Conservation (phyloP, 306 rosid genomes). For the Pterocarpus macrocarpus region DNA sequence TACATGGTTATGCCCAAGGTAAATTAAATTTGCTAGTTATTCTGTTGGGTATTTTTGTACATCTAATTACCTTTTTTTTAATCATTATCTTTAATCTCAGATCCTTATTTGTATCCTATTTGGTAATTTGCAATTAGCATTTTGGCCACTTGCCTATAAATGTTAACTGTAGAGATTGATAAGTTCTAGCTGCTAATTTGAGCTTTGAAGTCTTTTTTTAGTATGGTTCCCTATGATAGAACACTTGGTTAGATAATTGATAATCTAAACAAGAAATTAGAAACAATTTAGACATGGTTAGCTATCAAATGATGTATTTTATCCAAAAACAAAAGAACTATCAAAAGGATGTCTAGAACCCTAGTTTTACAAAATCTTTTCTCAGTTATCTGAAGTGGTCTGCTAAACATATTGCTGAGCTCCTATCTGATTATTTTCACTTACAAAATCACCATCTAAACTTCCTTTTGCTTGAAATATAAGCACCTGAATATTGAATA, state of each 20-base stretch:
- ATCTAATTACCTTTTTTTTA: constrained; percentile 14
- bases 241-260: constrained; percentile 19
- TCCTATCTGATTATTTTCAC: constrained; percentile 15
- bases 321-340: constrained; percentile 4
- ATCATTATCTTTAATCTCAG: constrained; percentile 17
- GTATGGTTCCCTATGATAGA: constrained; percentile 28
- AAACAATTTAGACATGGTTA: constrained; percentile 30
- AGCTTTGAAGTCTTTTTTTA: neutral
- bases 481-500: constrained; percentile 20
- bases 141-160: constrained; percentile 32
- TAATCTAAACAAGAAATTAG: constrained; percentile 30
- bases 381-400: neutral
- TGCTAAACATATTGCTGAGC: constrained; percentile 21
- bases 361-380: neutral
- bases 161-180: constrained; percentile 1
- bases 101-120: constrained; percentile 17
- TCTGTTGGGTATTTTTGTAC: neutral
- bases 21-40: constrained; percentile 35
- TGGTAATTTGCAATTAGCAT: constrained; percentile 35
- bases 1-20: constrained; percentile 99
- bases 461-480: constrained; percentile 38
- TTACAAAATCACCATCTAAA: constrained; percentile 31
- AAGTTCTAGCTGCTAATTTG: constrained; percentile 28
- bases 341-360: constrained; percentile 19
- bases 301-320: constrained; percentile 18